Conservation (phyloP, 352 stramenopile species). For the Thalassiosira mediterranea region DNA sequence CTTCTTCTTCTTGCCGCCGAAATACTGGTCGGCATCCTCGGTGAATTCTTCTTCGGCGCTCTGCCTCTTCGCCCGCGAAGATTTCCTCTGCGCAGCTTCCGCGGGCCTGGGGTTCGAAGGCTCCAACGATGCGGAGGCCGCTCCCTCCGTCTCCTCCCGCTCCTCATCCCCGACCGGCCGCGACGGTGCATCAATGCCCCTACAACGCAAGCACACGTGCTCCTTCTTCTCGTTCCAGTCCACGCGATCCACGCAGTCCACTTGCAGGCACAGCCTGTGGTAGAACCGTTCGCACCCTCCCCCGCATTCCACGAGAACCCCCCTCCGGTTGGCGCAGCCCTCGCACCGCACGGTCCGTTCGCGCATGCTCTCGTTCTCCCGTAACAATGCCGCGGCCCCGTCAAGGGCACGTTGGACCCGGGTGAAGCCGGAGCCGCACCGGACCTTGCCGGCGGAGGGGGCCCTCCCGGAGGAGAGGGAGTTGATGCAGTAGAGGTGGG, state of each 20-base stretch:
- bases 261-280: slow-evolving; percentile 48
- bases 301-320: slow-evolving; percentile 25
- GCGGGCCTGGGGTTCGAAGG: background rate
- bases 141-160: background rate
- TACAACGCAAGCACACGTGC: slow-evolving; percentile 37
- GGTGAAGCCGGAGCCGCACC: background rate
- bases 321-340: slow-evolving; percentile 24
- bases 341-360: slow-evolving; percentile 18
- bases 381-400: too few species aligned
- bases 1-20: slow-evolving; percentile 37
- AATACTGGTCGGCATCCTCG: slow-evolving; percentile 35
- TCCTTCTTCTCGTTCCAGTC: slow-evolving; percentile 27
- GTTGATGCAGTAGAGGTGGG: slow-evolving; percentile 49
- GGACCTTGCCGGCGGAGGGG: background rate
- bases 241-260: slow-evolving; percentile 30
- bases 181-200: background rate
- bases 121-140: too few species aligned
- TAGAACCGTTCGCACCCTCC: slow-evolving; percentile 46
- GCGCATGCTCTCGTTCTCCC: too few species aligned
- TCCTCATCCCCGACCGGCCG: background rate
- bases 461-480: background rate
- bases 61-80: background rate
- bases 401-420: background rate
- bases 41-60: background rate
- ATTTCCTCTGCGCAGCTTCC: background rate